These are phyloP conservation scores for Aureobasidium pullulans DNA, from an alignment of 2,329 filamentous ascomycete genomes.

Conservation along the genomic window DNA sequence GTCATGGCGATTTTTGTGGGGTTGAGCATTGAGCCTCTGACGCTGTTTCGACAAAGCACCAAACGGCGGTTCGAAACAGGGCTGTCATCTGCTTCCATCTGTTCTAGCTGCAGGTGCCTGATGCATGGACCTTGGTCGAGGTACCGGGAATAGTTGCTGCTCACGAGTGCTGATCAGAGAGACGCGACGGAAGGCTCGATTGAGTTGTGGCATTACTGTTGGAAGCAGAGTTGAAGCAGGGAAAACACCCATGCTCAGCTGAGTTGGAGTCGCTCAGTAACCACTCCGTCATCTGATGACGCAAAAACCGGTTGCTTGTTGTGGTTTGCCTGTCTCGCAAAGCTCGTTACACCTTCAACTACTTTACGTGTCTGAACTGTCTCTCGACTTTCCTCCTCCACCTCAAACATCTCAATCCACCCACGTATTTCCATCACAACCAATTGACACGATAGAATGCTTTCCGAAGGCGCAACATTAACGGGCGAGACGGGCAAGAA, in stretches of 20 bases:
- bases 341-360: neutral
- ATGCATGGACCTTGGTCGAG: neutral
- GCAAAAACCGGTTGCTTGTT: constrained; percentile 1
- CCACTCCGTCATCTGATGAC: constrained; percentile 4
- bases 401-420: neutral
- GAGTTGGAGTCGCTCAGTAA: neutral
- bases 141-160: neutral
- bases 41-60: neutral
- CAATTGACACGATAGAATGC: constrained; percentile 1
- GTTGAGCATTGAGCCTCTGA: neutral
- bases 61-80: constrained; percentile 1
- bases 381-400: neutral
- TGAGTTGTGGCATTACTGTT: neutral
- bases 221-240: neutral
- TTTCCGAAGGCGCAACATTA: constrained; percentile 20
- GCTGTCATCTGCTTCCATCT: neutral
- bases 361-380: constrained; percentile 1
- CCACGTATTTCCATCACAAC: neutral
- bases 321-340: constrained; percentile 1
- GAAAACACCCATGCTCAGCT: neutral
- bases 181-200: neutral
- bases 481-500: constrained; percentile 21
- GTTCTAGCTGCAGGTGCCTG: neutral
- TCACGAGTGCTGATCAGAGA: neutral
- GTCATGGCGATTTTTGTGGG: neutral